Conservation (phyloP, 2,329 filamentous ascomycete genomes). For the Cadophora sp. region DNA sequence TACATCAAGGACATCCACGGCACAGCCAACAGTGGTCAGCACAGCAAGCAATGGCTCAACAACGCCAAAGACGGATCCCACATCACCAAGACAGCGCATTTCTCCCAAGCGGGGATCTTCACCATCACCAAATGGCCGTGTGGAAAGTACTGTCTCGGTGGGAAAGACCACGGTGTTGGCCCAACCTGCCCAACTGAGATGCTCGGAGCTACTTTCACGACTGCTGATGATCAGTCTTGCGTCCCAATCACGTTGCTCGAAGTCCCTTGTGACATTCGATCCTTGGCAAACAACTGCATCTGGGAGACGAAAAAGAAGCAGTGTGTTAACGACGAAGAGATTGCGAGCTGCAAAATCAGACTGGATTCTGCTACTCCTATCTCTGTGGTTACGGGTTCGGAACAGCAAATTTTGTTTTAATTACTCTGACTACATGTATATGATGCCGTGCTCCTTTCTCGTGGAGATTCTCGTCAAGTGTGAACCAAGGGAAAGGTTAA, state of each 20-base stretch:
- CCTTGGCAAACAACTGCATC: neutral
- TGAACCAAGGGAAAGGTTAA: too few relatives aligned
- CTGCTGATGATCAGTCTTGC: neutral
- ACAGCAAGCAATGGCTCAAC: slow-evolving; percentile 4
- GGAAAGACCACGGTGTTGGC: neutral
- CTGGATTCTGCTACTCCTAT: neutral
- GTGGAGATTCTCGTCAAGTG: too few relatives aligned
- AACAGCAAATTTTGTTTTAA: neutral
- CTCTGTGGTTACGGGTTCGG: neutral
- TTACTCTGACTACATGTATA: too few relatives aligned
- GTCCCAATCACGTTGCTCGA: neutral
- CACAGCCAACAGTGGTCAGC: neutral
- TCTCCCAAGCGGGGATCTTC: neutral
- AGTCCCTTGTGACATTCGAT: neutral
- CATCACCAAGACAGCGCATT: neutral
- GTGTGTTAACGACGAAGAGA: neutral
- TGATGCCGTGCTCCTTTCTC: neutral
- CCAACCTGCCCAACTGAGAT: neutral
- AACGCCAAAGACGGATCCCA: neutral
- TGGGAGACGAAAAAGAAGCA: neutral
- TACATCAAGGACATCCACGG: slow-evolving; percentile 7
- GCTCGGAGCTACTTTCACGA: neutral
- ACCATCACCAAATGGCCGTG: slow-evolving; percentile 1
- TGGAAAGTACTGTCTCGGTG: neutral
- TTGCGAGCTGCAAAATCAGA: neutral